A percentile compares a stretch with the other conserved stretches of the same genome.
phyloP scores from a whole-genome alignment of 306 rosid genomes.

The Cicer bijugum region DNA sequence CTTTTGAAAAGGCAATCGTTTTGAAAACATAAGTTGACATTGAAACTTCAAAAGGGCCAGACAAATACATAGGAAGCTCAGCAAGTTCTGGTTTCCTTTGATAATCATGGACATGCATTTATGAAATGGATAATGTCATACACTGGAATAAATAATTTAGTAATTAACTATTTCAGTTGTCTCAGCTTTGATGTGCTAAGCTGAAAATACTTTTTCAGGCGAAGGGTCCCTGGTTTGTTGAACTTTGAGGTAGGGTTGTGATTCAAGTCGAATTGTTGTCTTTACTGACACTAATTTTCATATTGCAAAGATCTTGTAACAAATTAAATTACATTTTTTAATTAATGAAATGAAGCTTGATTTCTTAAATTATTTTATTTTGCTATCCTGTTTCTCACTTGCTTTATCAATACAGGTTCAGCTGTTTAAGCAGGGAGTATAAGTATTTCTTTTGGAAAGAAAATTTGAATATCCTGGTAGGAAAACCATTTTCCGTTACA shows the following conservation, averaged over 20 bases:
- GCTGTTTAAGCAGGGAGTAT: conserved; percentile 90
- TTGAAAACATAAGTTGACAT: conserved; percentile 1
- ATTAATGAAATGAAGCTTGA: conserved; percentile 31
- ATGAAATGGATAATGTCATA: conserved; percentile 17
- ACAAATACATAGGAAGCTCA: background rate
- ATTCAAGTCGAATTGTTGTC: conserved; percentile 31
- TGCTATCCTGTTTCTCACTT: conserved; percentile 36
- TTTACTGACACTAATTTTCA: conserved; percentile 24
- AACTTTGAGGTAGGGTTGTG: conserved; percentile 26
- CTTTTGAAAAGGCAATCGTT: conserved; percentile 1
- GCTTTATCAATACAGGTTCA: conserved; percentile 69
- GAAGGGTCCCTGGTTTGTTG: conserved; percentile 15
- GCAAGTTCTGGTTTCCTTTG: background rate
- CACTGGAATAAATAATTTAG: conserved; percentile 19
- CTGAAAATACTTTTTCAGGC: conserved; percentile 22
- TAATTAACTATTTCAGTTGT: background rate
- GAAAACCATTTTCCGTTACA: conserved; percentile 34
- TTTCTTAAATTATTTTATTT: conserved; percentile 39
- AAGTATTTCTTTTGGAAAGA: conserved; percentile 89
- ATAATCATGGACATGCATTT: background rate
- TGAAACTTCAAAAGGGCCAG: background rate
- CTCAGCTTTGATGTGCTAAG: conserved; percentile 34
- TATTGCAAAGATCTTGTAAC: conserved; percentile 16
- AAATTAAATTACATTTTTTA: background rate
- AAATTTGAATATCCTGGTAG: conserved; percentile 66